Conservation (phyloP, 345 rosid species). For the Luvunga scandens region DNA sequence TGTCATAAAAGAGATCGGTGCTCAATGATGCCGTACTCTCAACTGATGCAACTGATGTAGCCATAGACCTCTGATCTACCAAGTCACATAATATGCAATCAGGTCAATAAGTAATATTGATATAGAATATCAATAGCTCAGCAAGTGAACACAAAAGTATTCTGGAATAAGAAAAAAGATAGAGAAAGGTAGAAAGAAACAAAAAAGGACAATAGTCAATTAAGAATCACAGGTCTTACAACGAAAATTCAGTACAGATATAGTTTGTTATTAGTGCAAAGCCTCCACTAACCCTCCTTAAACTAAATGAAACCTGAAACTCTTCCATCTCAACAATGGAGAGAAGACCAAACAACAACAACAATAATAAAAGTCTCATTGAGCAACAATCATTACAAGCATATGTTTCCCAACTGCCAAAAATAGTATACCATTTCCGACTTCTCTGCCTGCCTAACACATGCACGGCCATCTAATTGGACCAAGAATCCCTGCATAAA, state of each 20-base stretch:
- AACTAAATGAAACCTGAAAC: neutral
- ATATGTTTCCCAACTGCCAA: neutral
- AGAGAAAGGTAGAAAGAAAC: neutral
- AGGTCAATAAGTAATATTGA: neutral
- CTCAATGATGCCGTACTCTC: conserved; percentile 49
- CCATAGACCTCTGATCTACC: conserved; percentile 15
- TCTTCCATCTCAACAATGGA: neutral
- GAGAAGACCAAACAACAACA: neutral
- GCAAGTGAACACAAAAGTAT: neutral
- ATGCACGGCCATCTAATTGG: neutral
- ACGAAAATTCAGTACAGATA: neutral
- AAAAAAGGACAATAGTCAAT: neutral
- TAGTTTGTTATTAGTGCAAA: neutral
- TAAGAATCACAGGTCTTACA: neutral
- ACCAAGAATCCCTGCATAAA: neutral
- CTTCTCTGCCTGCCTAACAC: neutral
- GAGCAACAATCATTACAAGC: neutral
- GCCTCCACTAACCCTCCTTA: neutral
- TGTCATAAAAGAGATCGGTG: conserved; percentile 68
- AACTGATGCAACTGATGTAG: conserved; percentile 31
- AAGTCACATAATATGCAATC: neutral
- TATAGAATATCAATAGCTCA: neutral
- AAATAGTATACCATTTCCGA: neutral
- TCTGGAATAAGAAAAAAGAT: neutral
- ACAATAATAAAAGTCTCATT: neutral